A percentile compares a stretch with the other conserved stretches of the same genome.
phyloP scores from a whole-genome alignment of 1,284 basidiomycete genomes.

The Pyrrhoderma noxium region DNA sequence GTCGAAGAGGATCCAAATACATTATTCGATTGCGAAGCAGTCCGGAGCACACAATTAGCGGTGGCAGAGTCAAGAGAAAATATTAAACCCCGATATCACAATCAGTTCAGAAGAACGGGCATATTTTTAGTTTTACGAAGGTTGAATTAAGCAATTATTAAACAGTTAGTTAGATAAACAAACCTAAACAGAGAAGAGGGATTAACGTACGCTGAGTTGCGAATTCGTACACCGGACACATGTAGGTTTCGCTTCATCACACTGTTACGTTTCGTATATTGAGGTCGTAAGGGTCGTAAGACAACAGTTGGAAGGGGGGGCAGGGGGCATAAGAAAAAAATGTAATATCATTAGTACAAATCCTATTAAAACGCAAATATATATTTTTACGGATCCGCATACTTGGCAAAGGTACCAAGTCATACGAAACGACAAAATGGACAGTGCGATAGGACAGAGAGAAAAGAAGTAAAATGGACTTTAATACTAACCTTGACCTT shows the following conservation, averaged over 20 bases:
- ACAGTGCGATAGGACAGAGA: slow-evolving; percentile 5
- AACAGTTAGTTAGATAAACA: too few relatives aligned
- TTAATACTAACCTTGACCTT: slow-evolving; percentile 27
- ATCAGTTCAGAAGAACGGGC: too few relatives aligned
- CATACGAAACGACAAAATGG: slow-evolving; percentile 1
- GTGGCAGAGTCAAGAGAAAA: neutral
- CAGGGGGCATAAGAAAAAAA: neutral
- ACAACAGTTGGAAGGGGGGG: slow-evolving; percentile 1
- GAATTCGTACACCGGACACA: slow-evolving; percentile 27
- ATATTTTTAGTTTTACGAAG: too few relatives aligned
- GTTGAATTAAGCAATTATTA: too few relatives aligned
- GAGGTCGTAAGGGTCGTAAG: neutral
- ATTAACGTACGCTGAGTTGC: slow-evolving; percentile 24
- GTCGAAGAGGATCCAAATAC: too few relatives aligned
- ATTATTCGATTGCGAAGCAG: too few relatives aligned
- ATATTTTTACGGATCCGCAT: too few relatives aligned
- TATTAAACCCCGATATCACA: neutral
- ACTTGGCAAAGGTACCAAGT: too few relatives aligned
- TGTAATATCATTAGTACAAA: too few relatives aligned
- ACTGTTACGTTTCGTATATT: slow-evolving; percentile 18
- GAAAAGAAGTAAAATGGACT: slow-evolving; percentile 3
- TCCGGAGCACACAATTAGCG: neutral
- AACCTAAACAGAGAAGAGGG: too few relatives aligned
- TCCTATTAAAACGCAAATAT: too few relatives aligned
- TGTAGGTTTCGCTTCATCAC: slow-evolving; percentile 27